Percentiles rank a stretch among this genome's conserved stretches.
Evolutionary conservation across 2,329 filamentous ascomycete species (phyloP).

Genomic region (Blumeriella jaapii): DNA sequence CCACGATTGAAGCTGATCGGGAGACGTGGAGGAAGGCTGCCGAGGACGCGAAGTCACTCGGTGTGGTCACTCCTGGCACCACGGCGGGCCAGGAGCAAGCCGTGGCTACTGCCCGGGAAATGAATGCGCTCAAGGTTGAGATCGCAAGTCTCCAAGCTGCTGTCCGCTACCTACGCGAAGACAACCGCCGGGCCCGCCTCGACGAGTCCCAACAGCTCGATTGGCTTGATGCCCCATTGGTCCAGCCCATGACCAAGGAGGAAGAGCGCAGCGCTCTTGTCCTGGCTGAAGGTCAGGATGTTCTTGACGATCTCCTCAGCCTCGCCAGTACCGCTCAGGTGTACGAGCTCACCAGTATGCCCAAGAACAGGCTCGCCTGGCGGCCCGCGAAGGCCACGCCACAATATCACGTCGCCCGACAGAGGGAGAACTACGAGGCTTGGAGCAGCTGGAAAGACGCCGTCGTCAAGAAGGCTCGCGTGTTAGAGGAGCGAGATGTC

Average conservation of each 20-base stretch:
- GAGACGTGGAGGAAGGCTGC: slow-evolving; percentile 64
- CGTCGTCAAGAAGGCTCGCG: slow-evolving; percentile 41
- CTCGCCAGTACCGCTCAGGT: slow-evolving; percentile 45
- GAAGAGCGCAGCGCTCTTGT: slow-evolving; percentile 42
- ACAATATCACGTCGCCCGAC: slow-evolving; percentile 53
- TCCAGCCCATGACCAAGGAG: slow-evolving; percentile 30
- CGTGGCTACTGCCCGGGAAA: slow-evolving; percentile 59
- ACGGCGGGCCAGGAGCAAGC: slow-evolving; percentile 54
- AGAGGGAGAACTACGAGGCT: slow-evolving; percentile 52
- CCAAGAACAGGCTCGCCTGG: slow-evolving; percentile 53
- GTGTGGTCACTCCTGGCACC: slow-evolving; percentile 34
- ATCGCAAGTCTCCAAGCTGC: slow-evolving; percentile 53
- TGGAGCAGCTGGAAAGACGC: slow-evolving; percentile 48
- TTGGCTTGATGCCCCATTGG: slow-evolving; percentile 54
- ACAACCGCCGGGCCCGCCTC: slow-evolving; percentile 50
- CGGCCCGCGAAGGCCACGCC: slow-evolving; percentile 51
- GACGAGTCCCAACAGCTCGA: slow-evolving; percentile 43
- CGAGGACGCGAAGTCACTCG: slow-evolving; percentile 47
- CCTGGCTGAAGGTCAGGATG: slow-evolving; percentile 49
- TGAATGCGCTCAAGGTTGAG: slow-evolving; percentile 60
- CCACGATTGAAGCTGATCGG: slow-evolving; percentile 50
- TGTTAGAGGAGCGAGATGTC: slow-evolving; percentile 27
- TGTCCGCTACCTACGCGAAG: slow-evolving; percentile 55
- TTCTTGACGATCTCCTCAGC: slow-evolving; percentile 51
- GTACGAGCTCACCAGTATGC: slow-evolving; percentile 46